phyloP scores from a whole-genome alignment of 306 rosid genomes.

The Macrotyloma uniflorum region DNA sequence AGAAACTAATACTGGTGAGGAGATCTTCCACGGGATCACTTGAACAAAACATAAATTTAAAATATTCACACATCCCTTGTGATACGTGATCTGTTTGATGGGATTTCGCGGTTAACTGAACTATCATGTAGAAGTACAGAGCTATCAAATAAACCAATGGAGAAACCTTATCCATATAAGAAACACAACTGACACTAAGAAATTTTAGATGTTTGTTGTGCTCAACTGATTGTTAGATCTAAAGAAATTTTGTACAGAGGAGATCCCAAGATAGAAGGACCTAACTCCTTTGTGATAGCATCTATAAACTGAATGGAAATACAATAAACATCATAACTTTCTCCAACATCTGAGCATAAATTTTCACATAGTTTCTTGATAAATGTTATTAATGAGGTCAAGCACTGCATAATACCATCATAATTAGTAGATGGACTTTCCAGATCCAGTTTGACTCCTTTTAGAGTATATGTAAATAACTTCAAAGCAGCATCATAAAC shows the following conservation, averaged over 20 bases:
- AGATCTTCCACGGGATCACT: conserved; percentile 60
- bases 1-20: conserved; percentile 46
- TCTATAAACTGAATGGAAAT: conserved; percentile 54
- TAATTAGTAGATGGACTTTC: conserved; percentile 56
- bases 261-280: conserved; percentile 70
- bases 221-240: conserved; percentile 55
- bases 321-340: conserved; percentile 47
- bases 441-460: conserved; percentile 69
- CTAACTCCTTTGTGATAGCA: conserved; percentile 65
- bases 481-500: conserved; percentile 57
- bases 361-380: conserved; percentile 57
- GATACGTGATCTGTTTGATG: conserved; percentile 39
- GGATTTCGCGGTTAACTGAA: conserved; percentile 44
- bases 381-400: conserved; percentile 59
- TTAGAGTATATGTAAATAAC: conserved; percentile 64
- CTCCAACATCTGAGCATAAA: conserved; percentile 44
- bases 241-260: conserved; percentile 74
- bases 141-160: conserved; percentile 69
- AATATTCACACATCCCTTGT: conserved; percentile 52
- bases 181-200: conserved; percentile 40
- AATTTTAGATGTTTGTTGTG: conserved; percentile 44
- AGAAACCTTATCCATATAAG: conserved; percentile 81
- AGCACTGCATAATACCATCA: conserved; percentile 59
- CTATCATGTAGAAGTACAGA: conserved; percentile 60
- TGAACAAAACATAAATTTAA: conserved; percentile 61